phyloP scores from a whole-genome alignment of 176 grass and related monocot species.

The Rhynchospora pubera region DNA sequence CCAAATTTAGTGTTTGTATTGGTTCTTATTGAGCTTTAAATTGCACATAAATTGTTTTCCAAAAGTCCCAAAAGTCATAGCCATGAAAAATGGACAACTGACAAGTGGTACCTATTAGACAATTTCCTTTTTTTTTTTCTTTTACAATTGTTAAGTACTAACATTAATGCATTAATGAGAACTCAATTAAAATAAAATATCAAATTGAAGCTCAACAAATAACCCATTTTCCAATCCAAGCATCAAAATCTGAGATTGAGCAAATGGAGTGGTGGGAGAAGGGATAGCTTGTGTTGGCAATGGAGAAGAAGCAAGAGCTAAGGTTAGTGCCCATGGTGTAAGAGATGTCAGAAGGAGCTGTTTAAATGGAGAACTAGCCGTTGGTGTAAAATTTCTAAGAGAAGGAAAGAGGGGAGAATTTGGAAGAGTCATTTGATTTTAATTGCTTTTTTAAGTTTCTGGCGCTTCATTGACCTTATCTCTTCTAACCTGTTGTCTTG shows the following conservation, averaged over 20 bases:
- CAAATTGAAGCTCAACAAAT: background rate
- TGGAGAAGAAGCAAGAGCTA: slow-evolving; percentile 26
- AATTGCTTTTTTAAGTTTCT: background rate
- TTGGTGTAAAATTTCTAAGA: slow-evolving; percentile 23
- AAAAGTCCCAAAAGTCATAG: background rate
- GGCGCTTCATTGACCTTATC: slow-evolving; percentile 6
- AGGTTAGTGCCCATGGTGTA: slow-evolving; percentile 26
- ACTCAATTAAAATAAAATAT: background rate
- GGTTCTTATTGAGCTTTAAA: background rate
- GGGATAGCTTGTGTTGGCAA: slow-evolving; percentile 25
- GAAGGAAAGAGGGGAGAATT: background rate
- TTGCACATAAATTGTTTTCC: background rate
- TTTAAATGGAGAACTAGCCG: slow-evolving; percentile 14
- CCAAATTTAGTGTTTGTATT: background rate
- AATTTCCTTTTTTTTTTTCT: background rate
- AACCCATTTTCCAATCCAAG: slow-evolving; percentile 79
- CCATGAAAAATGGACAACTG: background rate
- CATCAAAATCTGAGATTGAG: slow-evolving; percentile 57
- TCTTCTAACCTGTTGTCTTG: background rate
- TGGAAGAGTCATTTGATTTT: slow-evolving; percentile 10
- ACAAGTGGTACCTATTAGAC: background rate
- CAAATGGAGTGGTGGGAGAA: slow-evolving; percentile 52
- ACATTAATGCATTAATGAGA: background rate
- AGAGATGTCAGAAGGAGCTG: slow-evolving; percentile 26
- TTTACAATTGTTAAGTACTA: background rate